Conservation (phyloP, 768 basidiomycete species). For the Kwoniella dendrophila region DNA sequence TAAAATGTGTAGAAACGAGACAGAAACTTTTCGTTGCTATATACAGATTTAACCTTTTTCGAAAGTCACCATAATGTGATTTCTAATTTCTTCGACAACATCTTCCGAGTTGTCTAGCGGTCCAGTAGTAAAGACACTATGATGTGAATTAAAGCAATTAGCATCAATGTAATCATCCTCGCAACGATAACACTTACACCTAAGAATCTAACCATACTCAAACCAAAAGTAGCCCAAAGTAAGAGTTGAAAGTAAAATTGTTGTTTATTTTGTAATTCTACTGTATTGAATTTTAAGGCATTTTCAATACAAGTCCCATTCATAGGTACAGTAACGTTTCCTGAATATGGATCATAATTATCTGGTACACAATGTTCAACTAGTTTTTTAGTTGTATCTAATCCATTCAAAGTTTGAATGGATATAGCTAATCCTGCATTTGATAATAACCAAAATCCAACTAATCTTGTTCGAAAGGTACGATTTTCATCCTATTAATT, state of each 20-base stretch:
- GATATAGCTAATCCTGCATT: constrained; percentile 53
- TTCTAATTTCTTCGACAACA: constrained; percentile 40
- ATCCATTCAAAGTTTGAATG: constrained; percentile 49
- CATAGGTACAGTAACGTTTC: constrained; percentile 36
- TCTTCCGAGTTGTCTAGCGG: constrained; percentile 43
- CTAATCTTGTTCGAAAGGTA: constrained; percentile 52
- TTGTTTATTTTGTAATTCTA: constrained; percentile 44
- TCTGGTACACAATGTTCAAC: constrained; percentile 43
- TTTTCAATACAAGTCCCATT: constrained; percentile 45
- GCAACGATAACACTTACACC: constrained; percentile 37
- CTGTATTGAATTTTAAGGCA: constrained; percentile 33
- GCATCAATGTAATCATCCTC: not conserved
- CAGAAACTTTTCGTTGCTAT: no score
- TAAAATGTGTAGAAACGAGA: no score
- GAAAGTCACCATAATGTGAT: not conserved
- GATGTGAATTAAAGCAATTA: not conserved
- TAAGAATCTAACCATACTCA: constrained; percentile 45
- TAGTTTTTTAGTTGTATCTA: constrained; percentile 40
- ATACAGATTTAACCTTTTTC: not conserved
- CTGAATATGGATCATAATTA: constrained; percentile 27
- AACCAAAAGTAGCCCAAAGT: constrained; percentile 49
- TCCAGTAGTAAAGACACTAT: constrained; percentile 52
- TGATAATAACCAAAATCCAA: constrained; percentile 51
- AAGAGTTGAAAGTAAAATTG: constrained; percentile 48
- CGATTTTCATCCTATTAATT: constrained; percentile 45